Evolutionary conservation across 2,329 filamentous ascomycete genomes (phyloP).

Genomic region (Hortaea sp.): DNA sequence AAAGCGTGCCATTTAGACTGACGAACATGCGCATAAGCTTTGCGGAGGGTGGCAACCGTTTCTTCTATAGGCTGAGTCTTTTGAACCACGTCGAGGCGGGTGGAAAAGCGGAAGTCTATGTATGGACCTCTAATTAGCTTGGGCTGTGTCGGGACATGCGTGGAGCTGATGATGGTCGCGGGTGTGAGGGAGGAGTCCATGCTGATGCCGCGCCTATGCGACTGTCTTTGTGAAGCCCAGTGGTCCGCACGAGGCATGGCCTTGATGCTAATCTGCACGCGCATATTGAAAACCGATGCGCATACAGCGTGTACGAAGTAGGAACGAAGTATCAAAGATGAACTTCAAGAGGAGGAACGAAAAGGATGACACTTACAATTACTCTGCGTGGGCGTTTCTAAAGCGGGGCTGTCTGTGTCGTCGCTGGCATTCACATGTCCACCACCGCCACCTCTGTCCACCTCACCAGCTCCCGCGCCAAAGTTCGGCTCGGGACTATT

Average conservation of each 20-base stretch:
- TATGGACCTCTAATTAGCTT: conserved; percentile 6
- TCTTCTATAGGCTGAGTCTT: conserved; percentile 75
- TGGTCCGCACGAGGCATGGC: no score
- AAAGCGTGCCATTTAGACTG: conserved; percentile 60
- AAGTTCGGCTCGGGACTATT: conserved; percentile 20
- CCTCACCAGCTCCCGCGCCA: conserved; percentile 5
- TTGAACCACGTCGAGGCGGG: conserved; percentile 81
- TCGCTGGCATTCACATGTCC: conserved; percentile 5
- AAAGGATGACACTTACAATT: conserved; percentile 23
- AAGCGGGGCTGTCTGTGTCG: conserved; percentile 11
- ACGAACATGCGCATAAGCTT: conserved; percentile 50
- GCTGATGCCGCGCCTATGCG: no score
- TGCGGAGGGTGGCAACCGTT: conserved; percentile 53
- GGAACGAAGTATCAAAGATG: no score
- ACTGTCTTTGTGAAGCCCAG: no score
- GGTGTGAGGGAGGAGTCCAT: background rate
- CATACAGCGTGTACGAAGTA: no score
- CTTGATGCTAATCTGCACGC: no score
- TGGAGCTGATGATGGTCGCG: background rate
- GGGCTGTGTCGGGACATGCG: background rate
- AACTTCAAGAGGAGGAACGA: background rate
- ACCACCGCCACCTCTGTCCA: conserved; percentile 10
- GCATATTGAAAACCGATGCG: no score
- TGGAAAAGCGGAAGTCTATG: conserved; percentile 75
- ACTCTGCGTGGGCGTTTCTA: conserved; percentile 21